These are phyloP conservation scores for Chlamydomonas sphaeroides DNA, from an alignment of 139 green algal species.

Conservation along the genomic window DNA sequence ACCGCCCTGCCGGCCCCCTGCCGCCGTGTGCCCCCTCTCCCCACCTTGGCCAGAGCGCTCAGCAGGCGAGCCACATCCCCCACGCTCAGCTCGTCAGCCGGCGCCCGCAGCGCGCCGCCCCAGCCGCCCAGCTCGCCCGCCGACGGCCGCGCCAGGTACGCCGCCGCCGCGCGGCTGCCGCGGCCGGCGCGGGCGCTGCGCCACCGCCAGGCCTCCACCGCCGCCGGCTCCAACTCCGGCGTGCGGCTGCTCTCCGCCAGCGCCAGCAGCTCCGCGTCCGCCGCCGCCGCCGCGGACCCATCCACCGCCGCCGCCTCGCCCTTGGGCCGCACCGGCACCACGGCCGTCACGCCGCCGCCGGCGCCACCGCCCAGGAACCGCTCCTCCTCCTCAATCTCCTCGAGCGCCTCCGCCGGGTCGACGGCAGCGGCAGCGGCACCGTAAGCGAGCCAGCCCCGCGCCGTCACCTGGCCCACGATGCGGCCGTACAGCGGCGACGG, in stretches of 20 bases:
- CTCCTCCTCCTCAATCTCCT: not conserved
- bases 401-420: not conserved
- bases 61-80: slow-evolving; percentile 2
- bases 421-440: not conserved
- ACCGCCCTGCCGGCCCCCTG: not conserved
- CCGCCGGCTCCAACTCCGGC: not conserved
- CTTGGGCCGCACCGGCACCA: not conserved
- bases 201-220: too few species aligned
- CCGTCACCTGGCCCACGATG: not conserved
- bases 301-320: not conserved
- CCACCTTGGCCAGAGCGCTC: slow-evolving; percentile 2
- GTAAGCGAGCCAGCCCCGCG: not conserved
- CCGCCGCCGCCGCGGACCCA: too few species aligned
- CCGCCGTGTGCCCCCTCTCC: too few species aligned
- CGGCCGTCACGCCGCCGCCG: not conserved
- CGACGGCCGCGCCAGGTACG: not conserved
- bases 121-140: not conserved
- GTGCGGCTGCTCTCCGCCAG: not conserved
- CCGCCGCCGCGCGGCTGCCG: not conserved
- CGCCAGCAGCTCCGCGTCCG: not conserved
- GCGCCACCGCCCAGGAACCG: too few species aligned
- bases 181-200: too few species aligned
- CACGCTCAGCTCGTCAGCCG: not conserved
- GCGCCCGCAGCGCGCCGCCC: not conserved
- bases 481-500: not conserved